These are phyloP conservation scores for Hericium erinaceus DNA, from an alignment of 768 basidiomycete genomes.

Conservation along the genomic window DNA sequence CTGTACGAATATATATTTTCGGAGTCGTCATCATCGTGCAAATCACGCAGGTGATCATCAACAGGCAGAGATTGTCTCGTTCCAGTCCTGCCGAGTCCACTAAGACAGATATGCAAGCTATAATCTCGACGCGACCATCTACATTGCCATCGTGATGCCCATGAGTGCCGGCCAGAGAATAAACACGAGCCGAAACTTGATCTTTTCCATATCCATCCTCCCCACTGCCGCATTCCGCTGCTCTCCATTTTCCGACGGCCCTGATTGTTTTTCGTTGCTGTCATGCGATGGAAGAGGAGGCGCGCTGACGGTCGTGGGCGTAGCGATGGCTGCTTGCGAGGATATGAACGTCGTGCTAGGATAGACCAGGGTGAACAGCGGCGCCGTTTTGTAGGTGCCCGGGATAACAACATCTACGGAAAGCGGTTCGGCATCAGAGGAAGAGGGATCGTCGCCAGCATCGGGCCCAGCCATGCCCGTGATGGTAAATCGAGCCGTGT, in stretches of 20 bases:
- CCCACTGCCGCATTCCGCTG: background rate
- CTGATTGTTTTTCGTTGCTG: background rate
- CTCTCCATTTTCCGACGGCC: background rate
- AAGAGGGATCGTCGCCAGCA: too few relatives aligned
- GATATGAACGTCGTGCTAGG: background rate
- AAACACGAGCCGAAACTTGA: slow-evolving; percentile 5
- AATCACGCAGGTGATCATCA: too few relatives aligned
- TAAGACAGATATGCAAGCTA: too few relatives aligned
- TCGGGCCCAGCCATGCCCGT: background rate
- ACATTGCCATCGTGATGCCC: slow-evolving; percentile 4
- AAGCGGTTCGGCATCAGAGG: background rate
- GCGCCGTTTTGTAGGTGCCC: background rate
- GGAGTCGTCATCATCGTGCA: too few relatives aligned
- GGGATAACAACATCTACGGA: background rate
- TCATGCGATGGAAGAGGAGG: background rate
- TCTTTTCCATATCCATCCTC: slow-evolving; percentile 1
- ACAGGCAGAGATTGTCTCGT: too few relatives aligned
- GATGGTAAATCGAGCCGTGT: background rate
- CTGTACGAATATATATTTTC: too few relatives aligned
- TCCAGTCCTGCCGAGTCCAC: too few relatives aligned
- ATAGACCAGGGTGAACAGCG: background rate
- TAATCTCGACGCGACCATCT: too few relatives aligned
- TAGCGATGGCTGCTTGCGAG: background rate
- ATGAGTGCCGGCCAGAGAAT: slow-evolving; percentile 4
- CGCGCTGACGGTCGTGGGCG: background rate